phyloP scores from a whole-genome alignment of 2,329 filamentous ascomycete genomes.

The Zymoseptoria tritici region DNA sequence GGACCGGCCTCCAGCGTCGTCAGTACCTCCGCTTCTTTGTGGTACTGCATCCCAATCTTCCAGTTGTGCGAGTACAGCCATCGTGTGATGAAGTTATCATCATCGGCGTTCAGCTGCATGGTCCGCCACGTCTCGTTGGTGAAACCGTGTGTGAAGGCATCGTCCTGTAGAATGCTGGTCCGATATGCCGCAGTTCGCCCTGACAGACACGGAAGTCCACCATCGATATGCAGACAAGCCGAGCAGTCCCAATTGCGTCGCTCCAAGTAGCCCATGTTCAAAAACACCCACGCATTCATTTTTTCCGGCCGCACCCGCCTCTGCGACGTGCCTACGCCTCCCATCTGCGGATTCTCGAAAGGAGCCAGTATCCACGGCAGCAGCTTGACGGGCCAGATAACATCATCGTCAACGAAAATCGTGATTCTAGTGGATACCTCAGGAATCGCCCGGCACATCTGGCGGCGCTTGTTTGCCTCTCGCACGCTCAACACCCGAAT shows the following conservation, averaged over 20 bases:
- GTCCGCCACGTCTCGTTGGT: constrained; percentile 83
- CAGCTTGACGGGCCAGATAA: constrained; percentile 80
- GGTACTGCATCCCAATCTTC: constrained; percentile 94
- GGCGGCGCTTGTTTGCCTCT: constrained; percentile 90
- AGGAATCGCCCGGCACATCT: constrained; percentile 86
- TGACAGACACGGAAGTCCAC: constrained; percentile 93
- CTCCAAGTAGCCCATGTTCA: constrained; percentile 86
- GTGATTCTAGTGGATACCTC: constrained; percentile 77
- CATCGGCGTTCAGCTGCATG: constrained; percentile 88
- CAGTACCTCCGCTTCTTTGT: constrained; percentile 81
- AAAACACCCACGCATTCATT: constrained; percentile 71
- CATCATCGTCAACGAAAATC: constrained; percentile 91
- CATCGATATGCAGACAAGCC: constrained; percentile 88
- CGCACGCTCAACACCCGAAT: constrained; percentile 68
- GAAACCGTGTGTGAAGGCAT: constrained; percentile 80
- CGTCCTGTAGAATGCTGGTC: constrained; percentile 76
- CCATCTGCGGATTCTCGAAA: constrained; percentile 75
- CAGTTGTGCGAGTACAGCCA: constrained; percentile 89
- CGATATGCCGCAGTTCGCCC: constrained; percentile 89
- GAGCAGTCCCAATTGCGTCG: constrained; percentile 95
- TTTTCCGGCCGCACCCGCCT: constrained; percentile 64
- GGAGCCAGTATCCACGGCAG: constrained; percentile 89
- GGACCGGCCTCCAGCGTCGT: constrained; percentile 84
- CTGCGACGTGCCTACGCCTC: constrained; percentile 89
- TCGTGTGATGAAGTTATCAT: constrained; percentile 96